Evolutionary conservation across 176 grass and related monocot genomes (phyloP), one percentile per base, ranked within the genome.

Genomic region (Canna indica): DNA sequence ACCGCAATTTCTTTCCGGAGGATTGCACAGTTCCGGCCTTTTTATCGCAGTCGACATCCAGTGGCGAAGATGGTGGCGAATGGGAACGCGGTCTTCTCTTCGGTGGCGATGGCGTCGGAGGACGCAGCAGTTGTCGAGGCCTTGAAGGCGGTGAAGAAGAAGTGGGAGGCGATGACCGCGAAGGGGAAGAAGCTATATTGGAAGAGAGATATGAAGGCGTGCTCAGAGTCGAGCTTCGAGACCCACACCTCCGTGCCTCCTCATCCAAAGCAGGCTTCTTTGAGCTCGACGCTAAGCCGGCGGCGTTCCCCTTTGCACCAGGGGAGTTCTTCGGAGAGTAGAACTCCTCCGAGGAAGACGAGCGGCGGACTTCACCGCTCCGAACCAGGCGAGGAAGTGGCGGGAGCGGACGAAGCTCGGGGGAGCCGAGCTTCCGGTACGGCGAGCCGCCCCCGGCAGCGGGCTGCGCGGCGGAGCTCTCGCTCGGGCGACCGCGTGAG

Each of bases 321-420:
- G 38, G 27, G 72, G 39, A 69, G 41, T 28, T 24, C 36, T 75
- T 58, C 7, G 35, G 57, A 0, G 73, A 77, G 64, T 31, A 59
- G 34, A 56, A 58, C 75, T 69, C 62, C 45, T 76, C 75, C 7
- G 34, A 38, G 31, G 33, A 65, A 2, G 75, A 54, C 8, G 75
- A 69, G 17, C 64, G 34, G 15, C 64, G 20, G 7, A 6, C 87
- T 41, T 83, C 87, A 44, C 77, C 82, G 2, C 63, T 75, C 36
- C 68, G 83, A 3, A 76, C 75, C 22, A 62, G 65, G 35, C 80
- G 64, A 13, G 80, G 80, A 65, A 82, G 70, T 34, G 80, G 80
- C 47, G 80, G 80, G 8, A 82, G 33, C 1, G 80, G 80, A 3
- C 73, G 80, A 35, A 82, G 80, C 73, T 82, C 73, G 20, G 80